Percentiles rank a stretch among this genome's conserved stretches.
phyloP scores from a whole-genome alignment of 2,329 filamentous ascomycete species.

The Ophiostoma piceae region DNA sequence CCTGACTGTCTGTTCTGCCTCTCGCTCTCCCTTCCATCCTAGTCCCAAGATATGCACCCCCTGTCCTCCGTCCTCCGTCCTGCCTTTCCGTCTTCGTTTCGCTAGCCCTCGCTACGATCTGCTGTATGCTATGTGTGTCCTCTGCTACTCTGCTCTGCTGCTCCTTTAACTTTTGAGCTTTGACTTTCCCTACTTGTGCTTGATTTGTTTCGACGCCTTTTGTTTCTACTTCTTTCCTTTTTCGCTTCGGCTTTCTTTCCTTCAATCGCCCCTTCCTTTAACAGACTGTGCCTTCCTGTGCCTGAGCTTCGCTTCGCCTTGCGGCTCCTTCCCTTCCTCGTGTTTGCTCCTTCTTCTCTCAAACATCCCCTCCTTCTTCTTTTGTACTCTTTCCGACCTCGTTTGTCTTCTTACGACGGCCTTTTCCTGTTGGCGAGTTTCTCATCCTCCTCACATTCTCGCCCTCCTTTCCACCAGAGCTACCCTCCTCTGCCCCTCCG shows the following conservation, averaged over 20 bases:
- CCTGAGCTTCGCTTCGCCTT: not conserved
- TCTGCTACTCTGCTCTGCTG: not conserved
- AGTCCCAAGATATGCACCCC: constrained; percentile 8
- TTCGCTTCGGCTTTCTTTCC: not conserved
- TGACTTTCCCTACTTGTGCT: not conserved
- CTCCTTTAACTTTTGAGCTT: not conserved
- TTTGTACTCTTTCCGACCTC: constrained; percentile 1
- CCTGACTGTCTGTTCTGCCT: not conserved
- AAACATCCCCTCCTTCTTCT: constrained; percentile 8
- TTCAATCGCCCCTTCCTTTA: not conserved
- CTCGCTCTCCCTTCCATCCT: not conserved
- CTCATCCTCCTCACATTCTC: not conserved
- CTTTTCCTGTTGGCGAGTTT: not conserved
- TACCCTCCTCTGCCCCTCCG: constrained; percentile 8
- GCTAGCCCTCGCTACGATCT: not conserved
- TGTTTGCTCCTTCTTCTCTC: constrained; percentile 10
- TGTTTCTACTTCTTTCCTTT: constrained; percentile 8
- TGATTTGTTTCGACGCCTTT: not conserved
- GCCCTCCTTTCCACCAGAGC: not conserved
- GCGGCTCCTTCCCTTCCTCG: not conserved
- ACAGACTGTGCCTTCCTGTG: not conserved
- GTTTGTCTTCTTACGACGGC: not conserved
- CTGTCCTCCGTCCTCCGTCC: not conserved
- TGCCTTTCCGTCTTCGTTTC: not conserved
- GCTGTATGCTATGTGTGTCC: not conserved